These are phyloP conservation scores for Rhizoclosmatium sp. DNA, from an alignment of 192 early-diverging fungal species.

Conservation along the genomic window DNA sequence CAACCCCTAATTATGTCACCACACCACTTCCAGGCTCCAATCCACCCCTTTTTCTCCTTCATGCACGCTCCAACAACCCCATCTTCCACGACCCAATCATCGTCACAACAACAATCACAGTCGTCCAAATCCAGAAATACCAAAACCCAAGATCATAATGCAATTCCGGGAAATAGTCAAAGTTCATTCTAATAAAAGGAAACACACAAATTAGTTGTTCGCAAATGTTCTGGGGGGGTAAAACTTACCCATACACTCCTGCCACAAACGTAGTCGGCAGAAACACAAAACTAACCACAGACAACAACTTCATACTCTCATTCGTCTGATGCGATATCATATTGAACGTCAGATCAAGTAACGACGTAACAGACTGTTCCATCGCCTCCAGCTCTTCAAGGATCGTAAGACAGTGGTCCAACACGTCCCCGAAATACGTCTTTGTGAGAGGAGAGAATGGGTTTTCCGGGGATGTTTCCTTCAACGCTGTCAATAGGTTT, in stretches of 20 bases:
- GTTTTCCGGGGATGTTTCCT: neutral
- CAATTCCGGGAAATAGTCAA: conserved; percentile 2
- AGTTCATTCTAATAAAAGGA: too few relatives aligned
- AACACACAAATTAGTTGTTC: too few relatives aligned
- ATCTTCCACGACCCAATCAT: too few relatives aligned
- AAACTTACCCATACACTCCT: conserved; percentile 26
- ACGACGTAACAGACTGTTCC: conserved; percentile 46
- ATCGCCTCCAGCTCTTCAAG: conserved; percentile 60
- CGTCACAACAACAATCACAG: too few relatives aligned
- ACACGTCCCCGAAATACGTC: conserved; percentile 60
- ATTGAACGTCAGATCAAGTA: conserved; percentile 55
- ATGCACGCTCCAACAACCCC: too few relatives aligned
- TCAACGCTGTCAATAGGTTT: conserved; percentile 47
- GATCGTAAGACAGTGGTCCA: conserved; percentile 60
- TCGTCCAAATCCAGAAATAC: conserved; percentile 6
- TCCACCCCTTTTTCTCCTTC: too few relatives aligned
- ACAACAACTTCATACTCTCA: conserved; percentile 38
- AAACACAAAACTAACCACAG: conserved; percentile 50
- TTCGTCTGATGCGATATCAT: conserved; percentile 27
- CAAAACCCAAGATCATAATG: neutral
- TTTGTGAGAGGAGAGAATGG: conserved; percentile 40
- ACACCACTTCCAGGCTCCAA: too few relatives aligned
- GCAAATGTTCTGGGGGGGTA: too few relatives aligned
- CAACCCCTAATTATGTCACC: too few relatives aligned
- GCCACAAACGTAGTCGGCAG: conserved; percentile 65